Base-by-base conservation (phyloP, 2,329 filamentous ascomycete genomes). In the Colletotrichum nymphaeae region DNA sequence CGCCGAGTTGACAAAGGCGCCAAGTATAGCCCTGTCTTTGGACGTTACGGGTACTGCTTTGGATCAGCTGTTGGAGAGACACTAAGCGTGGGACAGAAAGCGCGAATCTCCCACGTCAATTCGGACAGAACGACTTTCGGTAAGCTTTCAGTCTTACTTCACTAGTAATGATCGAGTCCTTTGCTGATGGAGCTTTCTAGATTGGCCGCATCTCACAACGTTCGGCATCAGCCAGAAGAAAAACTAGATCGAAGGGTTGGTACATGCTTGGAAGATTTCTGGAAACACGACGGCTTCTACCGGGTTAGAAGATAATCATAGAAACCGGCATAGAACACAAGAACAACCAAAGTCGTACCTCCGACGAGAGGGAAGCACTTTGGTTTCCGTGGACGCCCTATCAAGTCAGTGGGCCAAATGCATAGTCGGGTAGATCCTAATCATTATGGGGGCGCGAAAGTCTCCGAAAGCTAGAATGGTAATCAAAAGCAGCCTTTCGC, bases 1-100 rank as follows among this genome's bases (percentile, higher is more conserved):
- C 63, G 63, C 8, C 22, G 63, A 16, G 63, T 71, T 26, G 55
- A 71, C 3, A 62, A 67, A 2, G 63, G 68, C 8, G 30, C 63
- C 14, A 67, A 67, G 16, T 67, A 71, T n/a, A 67, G 55, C 5
- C 63, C 68, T 2, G 63, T 71, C 1, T 71, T 71, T 22, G 68
- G 63, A 16, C 32, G 63, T 12, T 67, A 71, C 22, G 68, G 68
- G 1, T 71, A 55, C 9, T 67, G 63, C 46, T 71, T 55, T 24
- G 67, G 60, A 14, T 22, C 53, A 7, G 53, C 60, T 1, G 37
- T 69, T 5, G 60, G 60, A 26, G 57, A 52, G 42, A 56, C 24
- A 8, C 1, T 71, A 4, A 35, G n/a, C 8, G 19, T 62, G 5
- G 32, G 68, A n/a, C 37, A 55, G n/a, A 58, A 14, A 22, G 59